phyloP scores from a whole-genome alignment of 177 flowering plant genomes.

The Vitis hybrid region DNA sequence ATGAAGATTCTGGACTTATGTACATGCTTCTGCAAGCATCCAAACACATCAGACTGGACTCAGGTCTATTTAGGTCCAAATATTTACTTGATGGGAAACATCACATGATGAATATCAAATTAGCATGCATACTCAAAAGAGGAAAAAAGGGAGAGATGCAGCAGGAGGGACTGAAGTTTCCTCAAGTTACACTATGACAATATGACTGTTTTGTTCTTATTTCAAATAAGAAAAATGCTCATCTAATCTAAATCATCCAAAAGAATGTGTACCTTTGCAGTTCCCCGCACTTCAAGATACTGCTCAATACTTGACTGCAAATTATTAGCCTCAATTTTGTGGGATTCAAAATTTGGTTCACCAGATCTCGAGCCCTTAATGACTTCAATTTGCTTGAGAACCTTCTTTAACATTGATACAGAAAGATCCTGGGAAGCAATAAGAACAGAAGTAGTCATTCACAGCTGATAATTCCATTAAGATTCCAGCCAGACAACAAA shows the following conservation, averaged over 20 bases:
- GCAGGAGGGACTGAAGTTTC: background rate
- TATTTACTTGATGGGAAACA: background rate
- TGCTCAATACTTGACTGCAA: slow-evolving; percentile 64
- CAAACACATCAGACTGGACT: too few relatives aligned
- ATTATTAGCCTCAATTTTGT: slow-evolving; percentile 77
- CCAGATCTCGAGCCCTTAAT: slow-evolving; percentile 84
- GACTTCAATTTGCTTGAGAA: slow-evolving; percentile 70
- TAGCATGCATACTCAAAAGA: background rate
- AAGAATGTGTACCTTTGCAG: slow-evolving; percentile 48
- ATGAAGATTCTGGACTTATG: background rate
- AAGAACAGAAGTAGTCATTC: background rate
- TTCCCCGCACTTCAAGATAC: slow-evolving; percentile 78
- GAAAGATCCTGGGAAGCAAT: slow-evolving; percentile 65
- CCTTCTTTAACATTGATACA: slow-evolving; percentile 64
- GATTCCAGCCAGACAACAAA: background rate
- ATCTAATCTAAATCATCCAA: background rate
- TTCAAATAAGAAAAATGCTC: background rate
- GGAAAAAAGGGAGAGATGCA: background rate
- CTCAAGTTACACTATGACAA: background rate
- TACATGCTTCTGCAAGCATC: too few relatives aligned
- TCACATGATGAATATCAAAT: too few relatives aligned
- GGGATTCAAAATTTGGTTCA: slow-evolving; percentile 77
- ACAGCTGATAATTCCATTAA: background rate
- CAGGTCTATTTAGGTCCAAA: background rate
- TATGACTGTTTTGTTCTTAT: background rate